phyloP scores from a whole-genome alignment of 2,329 filamentous ascomycete species.

The Clarireedia paspali region DNA sequence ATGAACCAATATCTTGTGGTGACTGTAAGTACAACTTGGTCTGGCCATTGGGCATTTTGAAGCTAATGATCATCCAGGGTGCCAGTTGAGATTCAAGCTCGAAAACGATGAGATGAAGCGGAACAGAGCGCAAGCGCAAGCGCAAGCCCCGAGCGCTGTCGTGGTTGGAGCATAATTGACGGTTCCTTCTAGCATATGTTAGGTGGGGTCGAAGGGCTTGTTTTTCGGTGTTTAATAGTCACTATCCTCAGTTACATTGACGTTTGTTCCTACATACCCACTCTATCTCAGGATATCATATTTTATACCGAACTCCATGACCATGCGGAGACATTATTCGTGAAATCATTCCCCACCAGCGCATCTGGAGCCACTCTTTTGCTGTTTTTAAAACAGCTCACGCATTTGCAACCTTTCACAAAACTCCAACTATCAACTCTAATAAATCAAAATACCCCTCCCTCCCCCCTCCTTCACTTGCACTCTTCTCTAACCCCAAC shows the following conservation, averaged over 20 bases:
- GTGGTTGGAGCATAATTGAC: slow-evolving; percentile 18
- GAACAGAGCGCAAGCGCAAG: slow-evolving; percentile 5
- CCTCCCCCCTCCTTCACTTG: slow-evolving; percentile 37
- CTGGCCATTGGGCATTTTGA: no score
- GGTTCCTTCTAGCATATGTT: not conserved
- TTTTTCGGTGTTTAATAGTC: not conserved
- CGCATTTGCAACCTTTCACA: slow-evolving; percentile 13
- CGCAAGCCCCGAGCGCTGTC: slow-evolving; percentile 23
- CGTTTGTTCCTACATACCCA: not conserved
- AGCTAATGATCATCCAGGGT: slow-evolving; percentile 18
- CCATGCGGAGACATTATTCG: not conserved
- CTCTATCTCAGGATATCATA: not conserved
- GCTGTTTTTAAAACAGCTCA: not conserved
- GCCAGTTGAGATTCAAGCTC: slow-evolving; percentile 26
- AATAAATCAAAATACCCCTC: slow-evolving; percentile 58
- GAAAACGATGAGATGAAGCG: slow-evolving; percentile 24
- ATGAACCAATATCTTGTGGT: slow-evolving; percentile 44
- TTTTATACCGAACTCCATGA: not conserved
- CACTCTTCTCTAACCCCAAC: slow-evolving; percentile 52
- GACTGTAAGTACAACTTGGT: slow-evolving; percentile 30
- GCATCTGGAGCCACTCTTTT: not conserved
- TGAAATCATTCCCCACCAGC: not conserved
- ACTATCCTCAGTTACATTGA: not conserved
- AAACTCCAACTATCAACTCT: slow-evolving; percentile 51
- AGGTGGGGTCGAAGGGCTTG: not conserved